phyloP scores from a whole-genome alignment of 805 yeast genomes.

The Saturnispora ahearnii region DNA sequence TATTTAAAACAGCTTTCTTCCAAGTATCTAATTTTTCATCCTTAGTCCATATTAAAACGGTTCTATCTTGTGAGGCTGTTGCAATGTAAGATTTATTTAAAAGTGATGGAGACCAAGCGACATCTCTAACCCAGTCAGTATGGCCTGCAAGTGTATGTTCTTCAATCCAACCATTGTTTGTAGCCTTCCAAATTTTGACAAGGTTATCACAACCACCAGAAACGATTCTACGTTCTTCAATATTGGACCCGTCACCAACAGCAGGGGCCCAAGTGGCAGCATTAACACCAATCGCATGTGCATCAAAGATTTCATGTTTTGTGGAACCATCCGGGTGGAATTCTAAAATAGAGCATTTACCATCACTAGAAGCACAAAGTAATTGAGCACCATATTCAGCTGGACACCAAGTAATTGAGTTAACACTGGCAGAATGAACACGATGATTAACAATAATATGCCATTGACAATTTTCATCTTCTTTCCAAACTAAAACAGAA shows the following conservation, averaged over 20 bases:
- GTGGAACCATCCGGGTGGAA: constrained; percentile 84
- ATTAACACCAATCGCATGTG: constrained; percentile 91
- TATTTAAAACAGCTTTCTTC: constrained; percentile 69
- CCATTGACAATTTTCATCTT: constrained; percentile 77
- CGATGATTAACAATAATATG: constrained; percentile 76
- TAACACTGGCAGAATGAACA: constrained; percentile 88
- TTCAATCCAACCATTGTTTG: constrained; percentile 48
- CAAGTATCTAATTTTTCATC: constrained; percentile 36
- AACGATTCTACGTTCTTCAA: constrained; percentile 46
- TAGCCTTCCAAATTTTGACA: constrained; percentile 79
- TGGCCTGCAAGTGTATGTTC: constrained; percentile 84
- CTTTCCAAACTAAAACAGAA: constrained; percentile 89
- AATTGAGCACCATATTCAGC: constrained; percentile 92
- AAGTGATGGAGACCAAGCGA: constrained; percentile 94
- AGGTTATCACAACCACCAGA: constrained; percentile 94
- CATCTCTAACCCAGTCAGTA: constrained; percentile 98
- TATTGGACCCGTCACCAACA: constrained; percentile 20
- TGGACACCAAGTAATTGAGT: constrained; percentile 95
- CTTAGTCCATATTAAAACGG: constrained; percentile 84
- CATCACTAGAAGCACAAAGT: constrained; percentile 88
- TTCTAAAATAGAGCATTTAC: constrained; percentile 82
- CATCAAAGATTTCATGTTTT: constrained; percentile 53
- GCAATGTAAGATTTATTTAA: constrained; percentile 85
- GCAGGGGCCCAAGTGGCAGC: constrained; percentile 93
- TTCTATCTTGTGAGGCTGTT: constrained; percentile 92